Conservation (phyloP, 129 eudicot species). For the Flaveria bidentis region DNA sequence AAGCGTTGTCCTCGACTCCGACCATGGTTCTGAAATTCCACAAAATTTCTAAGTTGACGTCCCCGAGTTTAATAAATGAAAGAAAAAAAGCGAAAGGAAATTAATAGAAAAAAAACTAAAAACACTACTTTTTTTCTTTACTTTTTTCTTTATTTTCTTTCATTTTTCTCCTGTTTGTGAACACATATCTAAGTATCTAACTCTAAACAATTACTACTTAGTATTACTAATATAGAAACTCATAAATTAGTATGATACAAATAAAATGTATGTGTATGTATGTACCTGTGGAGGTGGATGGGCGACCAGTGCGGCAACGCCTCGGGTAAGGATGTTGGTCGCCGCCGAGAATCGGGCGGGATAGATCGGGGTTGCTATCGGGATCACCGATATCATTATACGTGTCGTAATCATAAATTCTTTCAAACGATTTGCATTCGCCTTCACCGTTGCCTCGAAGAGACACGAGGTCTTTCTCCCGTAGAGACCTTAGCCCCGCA, state of each 20-base stretch:
- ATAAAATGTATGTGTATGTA: too few relatives aligned
- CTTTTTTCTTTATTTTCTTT: too few relatives aligned
- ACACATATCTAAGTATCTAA: too few relatives aligned
- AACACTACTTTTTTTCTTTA: too few relatives aligned
- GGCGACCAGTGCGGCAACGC: conserved; percentile 75
- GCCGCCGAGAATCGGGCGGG: conserved; percentile 71
- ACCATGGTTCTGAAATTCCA: conserved; percentile 42
- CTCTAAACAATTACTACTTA: too few relatives aligned
- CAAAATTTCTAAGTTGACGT: too few relatives aligned
- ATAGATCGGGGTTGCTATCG: conserved; percentile 25
- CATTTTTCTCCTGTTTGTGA: too few relatives aligned
- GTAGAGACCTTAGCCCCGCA: conserved; percentile 42
- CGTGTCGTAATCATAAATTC: conserved; percentile 76
- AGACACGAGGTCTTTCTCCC: conserved; percentile 54
- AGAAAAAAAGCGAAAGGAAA: too few relatives aligned
- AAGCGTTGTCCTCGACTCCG: conserved; percentile 50
- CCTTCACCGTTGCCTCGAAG: conserved; percentile 65
- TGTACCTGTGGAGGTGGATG: conserved; percentile 51
- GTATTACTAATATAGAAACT: too few relatives aligned
- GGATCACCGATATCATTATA: conserved; percentile 83
- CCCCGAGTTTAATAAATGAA: too few relatives aligned
- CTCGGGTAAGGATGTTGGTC: conserved; percentile 63
- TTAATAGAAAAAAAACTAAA: too few relatives aligned
- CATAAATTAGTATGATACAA: too few relatives aligned
- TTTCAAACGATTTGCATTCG: conserved; percentile 52